These are phyloP conservation scores for Myxozyma neotropica DNA, from an alignment of 805 yeast genomes.

Conservation along the genomic window DNA sequence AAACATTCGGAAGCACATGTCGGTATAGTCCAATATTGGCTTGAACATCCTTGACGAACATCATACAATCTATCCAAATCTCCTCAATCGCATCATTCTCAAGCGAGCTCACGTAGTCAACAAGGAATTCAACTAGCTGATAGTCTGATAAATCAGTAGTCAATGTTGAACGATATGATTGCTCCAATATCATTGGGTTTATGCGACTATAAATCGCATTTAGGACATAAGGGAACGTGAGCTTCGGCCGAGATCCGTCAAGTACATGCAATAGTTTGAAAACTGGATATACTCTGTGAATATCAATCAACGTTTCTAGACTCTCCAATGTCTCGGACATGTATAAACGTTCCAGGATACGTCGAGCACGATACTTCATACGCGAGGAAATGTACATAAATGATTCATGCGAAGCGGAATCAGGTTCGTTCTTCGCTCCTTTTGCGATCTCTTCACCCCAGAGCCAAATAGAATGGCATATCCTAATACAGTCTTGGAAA, in stretches of 20 bases:
- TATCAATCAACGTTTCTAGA: conserved; percentile 61
- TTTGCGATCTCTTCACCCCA: conserved; percentile 55
- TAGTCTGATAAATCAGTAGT: conserved; percentile 51
- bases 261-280: conserved; percentile 71
- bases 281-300: conserved; percentile 44
- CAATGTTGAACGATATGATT: conserved; percentile 49
- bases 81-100: conserved; percentile 82
- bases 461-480: conserved; percentile 68
- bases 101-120: conserved; percentile 62
- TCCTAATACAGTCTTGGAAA: conserved; percentile 59
- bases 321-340: conserved; percentile 72
- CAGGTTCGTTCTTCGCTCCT: conserved; percentile 25
- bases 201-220: conserved; percentile 56
- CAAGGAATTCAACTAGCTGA: conserved; percentile 56
- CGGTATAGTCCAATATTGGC: conserved; percentile 53
- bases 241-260: conserved; percentile 80
- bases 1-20: conserved; percentile 53
- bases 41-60: conserved; percentile 62
- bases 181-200: conserved; percentile 40
- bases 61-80: conserved; percentile 61
- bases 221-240: conserved; percentile 69
- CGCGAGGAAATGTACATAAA: conserved; percentile 55
- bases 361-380: conserved; percentile 69
- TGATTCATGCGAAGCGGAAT: conserved; percentile 40
- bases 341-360: conserved; percentile 64